Percentiles rank a stretch among this genome's conserved stretches.
Evolutionary conservation across 176 grass and related monocot genomes (phyloP).

Genomic region (bread wheat (Triticum aestivum)): IWGSC_CS_RefSeq_v2.1 NC_057806.1:469408281-469408780

Average conservation of each 20-base stretch:
- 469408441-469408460: not conserved
- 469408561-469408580: not conserved
- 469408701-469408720: not conserved
- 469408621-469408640: not conserved
- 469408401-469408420: not conserved
- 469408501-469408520: not conserved
- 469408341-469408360: no score
- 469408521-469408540: not conserved
- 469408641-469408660: not conserved
- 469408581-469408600: not conserved
- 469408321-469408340: no score
- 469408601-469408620: not conserved
- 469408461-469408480: not conserved
- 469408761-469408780: not conserved
- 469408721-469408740: not conserved
- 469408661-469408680: conserved; percentile 39
- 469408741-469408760: not conserved
- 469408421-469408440: not conserved
- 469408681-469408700: conserved; percentile 18
- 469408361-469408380: not conserved
- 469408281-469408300: no score
- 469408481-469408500: not conserved
- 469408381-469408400: not conserved
- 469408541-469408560: not conserved
- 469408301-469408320: no score